These are phyloP conservation scores for Suillus placidus DNA, from an alignment of 768 basidiomycete genomes.

Conservation along the genomic window DNA sequence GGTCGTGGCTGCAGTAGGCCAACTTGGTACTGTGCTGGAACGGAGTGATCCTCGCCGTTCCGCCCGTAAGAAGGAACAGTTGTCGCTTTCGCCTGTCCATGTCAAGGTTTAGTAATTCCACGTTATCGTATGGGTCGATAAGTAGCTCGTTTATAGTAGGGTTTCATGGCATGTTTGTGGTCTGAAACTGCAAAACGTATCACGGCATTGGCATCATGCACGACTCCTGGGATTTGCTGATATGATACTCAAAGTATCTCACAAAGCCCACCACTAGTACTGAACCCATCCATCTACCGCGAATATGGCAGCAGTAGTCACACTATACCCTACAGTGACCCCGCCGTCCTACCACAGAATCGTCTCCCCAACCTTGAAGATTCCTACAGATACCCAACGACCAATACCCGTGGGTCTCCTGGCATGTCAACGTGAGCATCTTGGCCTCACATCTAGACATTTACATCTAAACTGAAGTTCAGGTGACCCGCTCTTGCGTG, in stretches of 20 bases:
- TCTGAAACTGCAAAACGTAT: not conserved
- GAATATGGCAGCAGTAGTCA: constrained; percentile 39
- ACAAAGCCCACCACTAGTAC: not conserved
- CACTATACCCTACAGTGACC: constrained; percentile 46
- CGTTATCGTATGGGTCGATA: not conserved
- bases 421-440: constrained; percentile 70
- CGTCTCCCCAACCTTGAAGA: constrained; percentile 54
- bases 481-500: constrained; percentile 73
- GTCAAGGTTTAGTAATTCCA: not conserved
- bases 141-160: not conserved
- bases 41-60: not conserved
- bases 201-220: not conserved
- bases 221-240: constrained; percentile 7
- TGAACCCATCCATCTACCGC: not conserved
- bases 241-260: not conserved
- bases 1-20: not conserved
- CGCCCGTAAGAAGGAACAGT: not conserved
- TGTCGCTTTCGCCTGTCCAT: not conserved
- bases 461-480: constrained; percentile 16
- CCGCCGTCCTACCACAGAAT: constrained; percentile 68
- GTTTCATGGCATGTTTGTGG: not conserved
- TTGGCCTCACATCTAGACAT: constrained; percentile 10
- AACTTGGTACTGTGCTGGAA: not conserved
- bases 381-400: constrained; percentile 52
- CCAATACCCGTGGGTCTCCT: constrained; percentile 76